phyloP scores from a whole-genome alignment of 768 basidiomycete species.

The Auriscalpium vulgare region DNA sequence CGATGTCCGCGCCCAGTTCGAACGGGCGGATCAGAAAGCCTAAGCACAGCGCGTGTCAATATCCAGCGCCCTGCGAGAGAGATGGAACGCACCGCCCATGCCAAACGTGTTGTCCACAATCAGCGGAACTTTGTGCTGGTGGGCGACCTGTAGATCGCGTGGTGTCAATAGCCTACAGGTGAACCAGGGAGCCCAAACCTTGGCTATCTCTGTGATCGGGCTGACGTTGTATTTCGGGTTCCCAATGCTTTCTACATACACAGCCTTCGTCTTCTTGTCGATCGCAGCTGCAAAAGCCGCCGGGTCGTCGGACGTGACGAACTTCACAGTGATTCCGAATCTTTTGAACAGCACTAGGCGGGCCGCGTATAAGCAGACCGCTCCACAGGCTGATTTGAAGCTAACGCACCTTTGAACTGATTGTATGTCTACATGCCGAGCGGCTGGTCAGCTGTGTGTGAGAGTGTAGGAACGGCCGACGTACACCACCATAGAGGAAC shows the following conservation, averaged over 20 bases:
- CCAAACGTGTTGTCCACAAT: constrained; percentile 81
- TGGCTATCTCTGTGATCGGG: constrained; percentile 61
- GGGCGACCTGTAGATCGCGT: constrained; percentile 44
- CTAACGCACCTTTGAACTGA: constrained; percentile 71
- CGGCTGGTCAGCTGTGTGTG: neutral
- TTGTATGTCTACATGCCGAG: constrained; percentile 47
- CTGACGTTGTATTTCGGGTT: constrained; percentile 68
- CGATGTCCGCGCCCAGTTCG: constrained; percentile 69
- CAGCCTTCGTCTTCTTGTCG: constrained; percentile 69
- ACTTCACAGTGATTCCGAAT: constrained; percentile 58
- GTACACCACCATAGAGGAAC: constrained; percentile 61
- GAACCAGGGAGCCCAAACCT: constrained; percentile 29
- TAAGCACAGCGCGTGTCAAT: neutral
- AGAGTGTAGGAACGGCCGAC: constrained; percentile 15
- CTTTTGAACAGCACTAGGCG: constrained; percentile 54
- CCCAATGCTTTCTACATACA: constrained; percentile 72
- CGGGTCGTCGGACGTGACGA: constrained; percentile 48
- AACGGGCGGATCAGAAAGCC: constrained; percentile 63
- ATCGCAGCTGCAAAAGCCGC: constrained; percentile 58
- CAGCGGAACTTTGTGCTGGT: constrained; percentile 62
- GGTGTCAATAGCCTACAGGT: neutral
- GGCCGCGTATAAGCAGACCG: no score
- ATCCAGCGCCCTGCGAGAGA: neutral
- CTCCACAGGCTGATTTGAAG: no score
- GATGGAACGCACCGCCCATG: constrained; percentile 40